A percentile compares a stretch with the other conserved stretches of the same genome.
These are phyloP conservation scores for Metschnikowia lochheadii DNA, from an alignment of 805 yeast species.

Conservation along the genomic window DNA sequence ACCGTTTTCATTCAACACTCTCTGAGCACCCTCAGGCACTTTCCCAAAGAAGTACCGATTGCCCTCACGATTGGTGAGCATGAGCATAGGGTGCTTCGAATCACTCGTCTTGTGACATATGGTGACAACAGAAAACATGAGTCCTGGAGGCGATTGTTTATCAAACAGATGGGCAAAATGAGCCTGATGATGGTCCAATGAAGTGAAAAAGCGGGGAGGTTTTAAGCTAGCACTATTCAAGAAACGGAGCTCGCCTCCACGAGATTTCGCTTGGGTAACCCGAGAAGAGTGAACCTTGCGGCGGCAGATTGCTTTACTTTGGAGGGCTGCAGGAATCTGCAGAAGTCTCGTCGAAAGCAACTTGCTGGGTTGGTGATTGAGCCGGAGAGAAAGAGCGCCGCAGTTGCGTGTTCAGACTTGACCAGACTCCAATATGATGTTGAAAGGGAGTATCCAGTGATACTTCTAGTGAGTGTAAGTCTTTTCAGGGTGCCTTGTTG, in stretches of 20 bases:
- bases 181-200: slow-evolving; percentile 4
- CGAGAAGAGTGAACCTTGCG: background rate
- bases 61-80: slow-evolving; percentile 49
- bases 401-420: background rate
- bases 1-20: slow-evolving; percentile 61
- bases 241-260: background rate
- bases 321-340: slow-evolving; percentile 4
- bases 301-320: background rate
- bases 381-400: background rate
- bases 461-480: background rate
- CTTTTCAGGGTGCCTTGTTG: background rate
- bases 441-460: background rate
- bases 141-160: slow-evolving; percentile 4
- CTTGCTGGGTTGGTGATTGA: background rate
- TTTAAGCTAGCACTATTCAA: background rate
- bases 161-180: slow-evolving; percentile 9
- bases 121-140: slow-evolving; percentile 49
- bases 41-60: slow-evolving; percentile 68
- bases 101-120: slow-evolving; percentile 55
- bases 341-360: slow-evolving; percentile 3
- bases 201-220: slow-evolving; percentile 13
- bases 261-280: background rate
- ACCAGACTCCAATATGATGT: background rate
- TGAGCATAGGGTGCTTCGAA: slow-evolving; percentile 50
- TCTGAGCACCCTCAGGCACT: slow-evolving; percentile 81